Evolutionary conservation across 2,329 filamentous ascomycete genomes (phyloP).

Genomic region (Ophiostoma montium): DNA sequence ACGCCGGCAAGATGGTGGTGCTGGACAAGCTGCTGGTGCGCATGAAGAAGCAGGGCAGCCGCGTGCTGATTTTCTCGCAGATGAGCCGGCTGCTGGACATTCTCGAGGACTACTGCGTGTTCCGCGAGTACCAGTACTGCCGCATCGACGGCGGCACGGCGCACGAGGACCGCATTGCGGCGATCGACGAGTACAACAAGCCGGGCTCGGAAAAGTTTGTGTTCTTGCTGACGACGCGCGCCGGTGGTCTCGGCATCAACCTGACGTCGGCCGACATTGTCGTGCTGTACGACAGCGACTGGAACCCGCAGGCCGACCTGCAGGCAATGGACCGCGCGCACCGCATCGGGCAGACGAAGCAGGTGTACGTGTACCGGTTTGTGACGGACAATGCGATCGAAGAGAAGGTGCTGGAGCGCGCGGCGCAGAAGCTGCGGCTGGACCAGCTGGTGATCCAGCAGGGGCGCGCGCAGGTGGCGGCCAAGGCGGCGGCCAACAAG

Average conservation of each 20-base stretch:
- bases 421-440: constrained; percentile 88
- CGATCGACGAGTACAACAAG: constrained; percentile 98
- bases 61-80: constrained; percentile 97
- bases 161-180: constrained; percentile 92
- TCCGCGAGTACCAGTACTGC: constrained; percentile 89
- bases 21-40: constrained; percentile 80
- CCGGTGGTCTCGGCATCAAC: constrained; percentile 93
- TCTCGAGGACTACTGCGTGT: constrained; percentile 94
- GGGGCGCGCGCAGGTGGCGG: constrained; percentile 79
- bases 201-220: constrained; percentile 91
- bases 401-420: constrained; percentile 92
- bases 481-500: constrained; percentile 85
- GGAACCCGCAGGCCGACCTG: constrained; percentile 96
- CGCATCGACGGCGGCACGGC: constrained; percentile 94
- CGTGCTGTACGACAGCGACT: constrained; percentile 92
- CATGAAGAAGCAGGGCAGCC: constrained; percentile 73
- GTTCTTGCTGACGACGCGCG: constrained; percentile 87
- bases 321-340: constrained; percentile 98
- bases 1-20: constrained; percentile 94
- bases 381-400: constrained; percentile 97
- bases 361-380: constrained; percentile 91
- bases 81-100: constrained; percentile 98
- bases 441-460: constrained; percentile 98
- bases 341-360: constrained; percentile 96
- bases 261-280: constrained; percentile 91